Percentiles rank a stretch among this genome's conserved stretches.
phyloP scores from a whole-genome alignment of 176 grass and related monocot species.

The Avena atlantica region DNA sequence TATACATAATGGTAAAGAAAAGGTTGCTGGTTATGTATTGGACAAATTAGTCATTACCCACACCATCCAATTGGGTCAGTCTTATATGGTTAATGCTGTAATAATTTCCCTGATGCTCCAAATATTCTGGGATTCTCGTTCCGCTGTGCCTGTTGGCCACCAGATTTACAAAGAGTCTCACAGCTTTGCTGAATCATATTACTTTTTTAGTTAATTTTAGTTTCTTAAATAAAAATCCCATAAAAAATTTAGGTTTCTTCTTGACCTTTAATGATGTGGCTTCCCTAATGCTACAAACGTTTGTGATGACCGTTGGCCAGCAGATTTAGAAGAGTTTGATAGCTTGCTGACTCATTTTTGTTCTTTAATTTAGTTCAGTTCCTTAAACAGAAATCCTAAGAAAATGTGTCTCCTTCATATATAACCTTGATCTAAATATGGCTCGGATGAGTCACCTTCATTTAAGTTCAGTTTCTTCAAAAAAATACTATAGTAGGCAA shows the following conservation, averaged over 20 bases:
- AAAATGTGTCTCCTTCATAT: background rate
- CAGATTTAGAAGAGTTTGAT: too few species aligned
- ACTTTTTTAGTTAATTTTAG: background rate
- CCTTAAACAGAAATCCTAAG: background rate
- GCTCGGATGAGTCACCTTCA: background rate
- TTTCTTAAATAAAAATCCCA: background rate
- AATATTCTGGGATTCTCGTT: background rate
- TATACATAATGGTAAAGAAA: background rate
- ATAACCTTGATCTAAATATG: background rate
- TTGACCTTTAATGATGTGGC: too few species aligned
- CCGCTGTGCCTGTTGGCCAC: background rate
- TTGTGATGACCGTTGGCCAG: too few species aligned
- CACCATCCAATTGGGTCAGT: background rate
- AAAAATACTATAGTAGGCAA: too few species aligned
- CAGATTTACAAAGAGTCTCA: background rate
- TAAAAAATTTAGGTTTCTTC: too few species aligned
- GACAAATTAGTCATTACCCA: background rate
- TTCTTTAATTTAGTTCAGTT: too few species aligned
- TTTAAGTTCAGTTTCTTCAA: too few species aligned
- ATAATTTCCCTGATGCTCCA: background rate
- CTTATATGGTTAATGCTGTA: background rate
- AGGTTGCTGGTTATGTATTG: background rate
- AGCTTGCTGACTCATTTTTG: too few species aligned
- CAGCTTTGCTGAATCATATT: background rate
- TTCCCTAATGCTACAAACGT: too few species aligned